These are phyloP conservation scores for Cylindrodendrum hubeiense DNA, from an alignment of 2,329 filamentous ascomycete species.

Conservation along the genomic window DNA sequence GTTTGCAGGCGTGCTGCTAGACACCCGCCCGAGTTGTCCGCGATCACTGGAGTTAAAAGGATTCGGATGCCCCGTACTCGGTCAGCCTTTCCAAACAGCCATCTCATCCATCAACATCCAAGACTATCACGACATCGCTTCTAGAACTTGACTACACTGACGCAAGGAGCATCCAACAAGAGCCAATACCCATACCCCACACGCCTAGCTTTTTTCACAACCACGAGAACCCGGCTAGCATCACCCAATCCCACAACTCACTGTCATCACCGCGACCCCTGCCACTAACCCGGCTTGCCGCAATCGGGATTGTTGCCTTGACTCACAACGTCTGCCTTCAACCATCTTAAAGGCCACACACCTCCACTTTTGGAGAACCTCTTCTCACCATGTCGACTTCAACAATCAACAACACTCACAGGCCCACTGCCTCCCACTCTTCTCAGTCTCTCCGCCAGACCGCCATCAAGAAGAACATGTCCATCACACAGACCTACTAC, in stretches of 20 bases:
- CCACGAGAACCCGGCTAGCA: conserved; percentile 37
- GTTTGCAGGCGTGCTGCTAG: conserved; percentile 40
- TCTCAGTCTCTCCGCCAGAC: conserved; percentile 45
- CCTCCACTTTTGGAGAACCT: conserved; percentile 20
- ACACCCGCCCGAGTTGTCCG: conserved; percentile 43
- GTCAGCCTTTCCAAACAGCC: conserved; percentile 26
- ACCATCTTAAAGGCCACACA: conserved; percentile 40
- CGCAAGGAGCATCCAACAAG: conserved; percentile 24
- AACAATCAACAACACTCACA: conserved; percentile 39
- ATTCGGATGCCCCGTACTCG: conserved; percentile 38
- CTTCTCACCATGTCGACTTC: conserved; percentile 48
- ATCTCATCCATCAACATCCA: conserved; percentile 12
- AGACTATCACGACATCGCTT: conserved; percentile 20
- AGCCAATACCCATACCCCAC: conserved; percentile 23
- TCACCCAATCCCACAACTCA: conserved; percentile 46
- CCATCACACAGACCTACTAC: conserved; percentile 98
- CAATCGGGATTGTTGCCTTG: conserved; percentile 47
- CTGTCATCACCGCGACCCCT: conserved; percentile 48
- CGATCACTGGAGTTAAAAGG: conserved; percentile 44
- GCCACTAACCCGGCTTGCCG: conserved; percentile 44
- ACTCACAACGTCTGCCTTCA: conserved; percentile 41
- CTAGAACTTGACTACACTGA: conserved; percentile 23
- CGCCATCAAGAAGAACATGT: conserved; percentile 85
- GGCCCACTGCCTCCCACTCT: conserved; percentile 43
- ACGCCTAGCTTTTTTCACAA: conserved; percentile 25